phyloP scores from a whole-genome alignment of 306 rosid genomes.

The Castanea crenata region DNA sequence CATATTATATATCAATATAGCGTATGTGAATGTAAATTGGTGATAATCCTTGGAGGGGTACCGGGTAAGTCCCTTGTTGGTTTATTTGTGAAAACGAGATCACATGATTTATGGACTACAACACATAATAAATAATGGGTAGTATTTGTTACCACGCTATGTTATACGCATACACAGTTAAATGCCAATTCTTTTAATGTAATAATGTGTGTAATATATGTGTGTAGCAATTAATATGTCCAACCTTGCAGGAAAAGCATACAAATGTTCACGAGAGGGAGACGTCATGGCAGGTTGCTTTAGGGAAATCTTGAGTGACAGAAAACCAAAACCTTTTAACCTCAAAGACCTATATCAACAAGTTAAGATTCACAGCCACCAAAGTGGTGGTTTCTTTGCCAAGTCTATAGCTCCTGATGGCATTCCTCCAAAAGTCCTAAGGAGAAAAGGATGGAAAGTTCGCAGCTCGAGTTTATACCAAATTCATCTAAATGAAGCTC shows the following conservation, averaged over 20 bases:
- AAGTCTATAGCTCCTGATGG: conserved; percentile 72
- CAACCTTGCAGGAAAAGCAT: conserved; percentile 70
- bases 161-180: too few species aligned
- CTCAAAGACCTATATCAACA: conserved; percentile 68
- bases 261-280: conserved; percentile 61
- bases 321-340: conserved; percentile 57
- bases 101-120: too few species aligned
- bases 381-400: conserved; percentile 68
- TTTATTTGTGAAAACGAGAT: background rate
- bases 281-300: conserved; percentile 72
- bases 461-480: conserved; percentile 43
- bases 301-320: conserved; percentile 51
- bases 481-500: conserved; percentile 51
- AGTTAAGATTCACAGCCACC: conserved; percentile 61
- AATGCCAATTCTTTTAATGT: too few species aligned
- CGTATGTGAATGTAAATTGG: background rate
- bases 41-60: too few species aligned
- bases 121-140: too few species aligned
- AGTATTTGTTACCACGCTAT: too few species aligned
- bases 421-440: conserved; percentile 65
- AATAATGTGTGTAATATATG: too few species aligned
- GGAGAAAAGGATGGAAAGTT: conserved; percentile 74
- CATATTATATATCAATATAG: background rate
- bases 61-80: background rate
- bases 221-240: background rate